Conservation (phyloP, 2,329 filamentous ascomycete genomes). For the Zalaria obscura region DNA sequence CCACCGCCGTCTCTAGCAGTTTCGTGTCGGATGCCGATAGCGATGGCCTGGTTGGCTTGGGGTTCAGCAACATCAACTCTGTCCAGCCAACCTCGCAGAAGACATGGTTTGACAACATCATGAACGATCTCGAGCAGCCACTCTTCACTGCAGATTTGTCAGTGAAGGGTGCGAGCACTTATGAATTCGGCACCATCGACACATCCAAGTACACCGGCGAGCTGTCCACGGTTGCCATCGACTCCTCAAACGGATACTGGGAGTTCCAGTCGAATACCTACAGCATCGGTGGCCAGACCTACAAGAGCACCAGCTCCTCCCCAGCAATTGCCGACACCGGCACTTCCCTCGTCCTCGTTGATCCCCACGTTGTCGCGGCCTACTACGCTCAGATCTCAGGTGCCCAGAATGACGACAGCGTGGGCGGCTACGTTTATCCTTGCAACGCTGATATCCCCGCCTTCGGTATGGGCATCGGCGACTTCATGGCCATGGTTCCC, state of each 20-base stretch:
- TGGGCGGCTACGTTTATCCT: constrained; percentile 30
- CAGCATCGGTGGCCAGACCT: constrained; percentile 39
- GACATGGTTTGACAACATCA: constrained; percentile 63
- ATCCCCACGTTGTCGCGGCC: constrained; percentile 29
- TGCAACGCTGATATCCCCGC: constrained; percentile 27
- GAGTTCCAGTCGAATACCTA: constrained; percentile 46
- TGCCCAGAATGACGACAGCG: constrained; percentile 19
- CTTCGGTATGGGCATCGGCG: constrained; percentile 41
- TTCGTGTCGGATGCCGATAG: constrained; percentile 47
- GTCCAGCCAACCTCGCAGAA: constrained; percentile 48
- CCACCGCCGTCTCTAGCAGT: constrained; percentile 40
- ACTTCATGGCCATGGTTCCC: constrained; percentile 25
- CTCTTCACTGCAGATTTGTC: constrained; percentile 59
- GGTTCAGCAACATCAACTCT: constrained; percentile 51
- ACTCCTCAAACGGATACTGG: constrained; percentile 55
- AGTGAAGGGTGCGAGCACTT: constrained; percentile 44
- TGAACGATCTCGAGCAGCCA: constrained; percentile 44
- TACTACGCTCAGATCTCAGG: constrained; percentile 30
- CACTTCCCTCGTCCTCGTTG: constrained; percentile 49
- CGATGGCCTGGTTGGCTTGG: constrained; percentile 57
- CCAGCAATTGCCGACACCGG: constrained; percentile 38
- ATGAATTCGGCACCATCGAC: constrained; percentile 64
- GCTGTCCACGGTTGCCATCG: constrained; percentile 48
- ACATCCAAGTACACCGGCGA: constrained; percentile 45
- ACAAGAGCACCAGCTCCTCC: constrained; percentile 35